Evolutionary conservation across 192 early-diverging fungal species (phyloP).

Genomic region (Coemansia aciculifera): DNA sequence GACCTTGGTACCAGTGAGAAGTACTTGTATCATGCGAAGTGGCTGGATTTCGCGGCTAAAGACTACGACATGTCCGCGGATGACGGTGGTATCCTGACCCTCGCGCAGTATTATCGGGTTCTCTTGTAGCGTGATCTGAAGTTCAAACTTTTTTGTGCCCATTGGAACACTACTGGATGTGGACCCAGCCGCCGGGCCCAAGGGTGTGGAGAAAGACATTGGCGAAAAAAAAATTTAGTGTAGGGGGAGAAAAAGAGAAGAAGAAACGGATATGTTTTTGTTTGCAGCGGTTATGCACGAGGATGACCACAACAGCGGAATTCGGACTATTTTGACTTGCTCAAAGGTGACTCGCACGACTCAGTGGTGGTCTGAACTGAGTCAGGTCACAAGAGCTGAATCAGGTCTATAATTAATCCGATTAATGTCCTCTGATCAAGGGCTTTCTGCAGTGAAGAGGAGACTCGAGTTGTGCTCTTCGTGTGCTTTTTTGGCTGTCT

Average conservation of each 20-base stretch:
- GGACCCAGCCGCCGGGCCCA: not conserved
- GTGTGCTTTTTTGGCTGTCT: not conserved
- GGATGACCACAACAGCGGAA: not conserved
- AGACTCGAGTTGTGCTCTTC: no score
- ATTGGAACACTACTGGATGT: not conserved
- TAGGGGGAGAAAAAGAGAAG: not conserved
- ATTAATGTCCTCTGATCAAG: no score
- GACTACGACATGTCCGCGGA: slow-evolving; percentile 13
- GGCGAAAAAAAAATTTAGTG: not conserved
- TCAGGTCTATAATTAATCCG: no score
- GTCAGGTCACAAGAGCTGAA: no score
- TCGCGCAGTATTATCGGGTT: slow-evolving; percentile 10
- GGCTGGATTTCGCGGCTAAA: slow-evolving; percentile 16
- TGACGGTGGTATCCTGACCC: not conserved
- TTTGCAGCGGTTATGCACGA: not conserved
- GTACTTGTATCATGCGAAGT: not conserved
- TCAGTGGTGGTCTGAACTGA: no score
- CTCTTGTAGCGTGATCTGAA: slow-evolving; percentile 12
- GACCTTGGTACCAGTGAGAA: slow-evolving; percentile 14
- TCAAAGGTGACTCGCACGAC: no score
- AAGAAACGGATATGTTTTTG: not conserved
- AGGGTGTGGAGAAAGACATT: not conserved
- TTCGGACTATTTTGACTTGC: no score
- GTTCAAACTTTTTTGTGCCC: slow-evolving; percentile 19
- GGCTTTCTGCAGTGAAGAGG: no score